A percentile compares a stretch with the other conserved stretches of the same genome.
phyloP scores from a whole-genome alignment of 371 early-diverging fungal genomes.

The Actinomortierella ambigua region DNA sequence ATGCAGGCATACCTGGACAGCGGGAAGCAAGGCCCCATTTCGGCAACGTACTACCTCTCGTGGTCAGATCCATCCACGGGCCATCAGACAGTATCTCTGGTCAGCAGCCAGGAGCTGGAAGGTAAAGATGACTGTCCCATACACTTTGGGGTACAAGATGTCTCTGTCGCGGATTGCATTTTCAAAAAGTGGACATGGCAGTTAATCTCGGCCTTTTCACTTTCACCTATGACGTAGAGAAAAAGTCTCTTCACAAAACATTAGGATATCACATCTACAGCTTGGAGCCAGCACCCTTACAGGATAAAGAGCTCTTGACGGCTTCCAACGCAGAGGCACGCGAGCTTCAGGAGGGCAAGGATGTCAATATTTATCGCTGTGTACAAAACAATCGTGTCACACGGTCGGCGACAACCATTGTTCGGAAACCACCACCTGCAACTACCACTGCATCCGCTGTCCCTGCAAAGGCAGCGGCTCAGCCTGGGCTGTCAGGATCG shows the following conservation, averaged over 20 bases:
- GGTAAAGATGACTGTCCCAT: constrained; percentile 9
- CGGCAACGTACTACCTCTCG: constrained; percentile 32
- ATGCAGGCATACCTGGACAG: constrained; percentile 33
- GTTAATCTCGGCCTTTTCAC: too few relatives aligned
- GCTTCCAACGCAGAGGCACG: constrained; percentile 28
- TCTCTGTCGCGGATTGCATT: too few relatives aligned
- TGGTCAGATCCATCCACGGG: constrained; percentile 31
- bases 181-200: too few relatives aligned
- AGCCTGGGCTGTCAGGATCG: not conserved
- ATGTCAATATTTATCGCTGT: constrained; percentile 26
- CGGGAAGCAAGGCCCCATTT: constrained; percentile 21
- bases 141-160: too few relatives aligned
- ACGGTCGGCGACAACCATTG: too few relatives aligned
- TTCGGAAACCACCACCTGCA: not conserved
- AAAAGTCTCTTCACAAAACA: too few relatives aligned
- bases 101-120: constrained; percentile 22
- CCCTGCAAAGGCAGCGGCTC: not conserved
- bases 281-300: constrained; percentile 33
- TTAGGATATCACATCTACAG: constrained; percentile 41
- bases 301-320: constrained; percentile 25
- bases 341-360: constrained; percentile 39
- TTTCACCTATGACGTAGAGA: too few relatives aligned
- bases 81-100: constrained; percentile 19
- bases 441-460: constrained; percentile 7
- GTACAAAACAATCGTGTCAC: constrained; percentile 14